Base-by-base conservation (phyloP, 2,329 filamentous ascomycete genomes). In the Claviceps monticola region DNA sequence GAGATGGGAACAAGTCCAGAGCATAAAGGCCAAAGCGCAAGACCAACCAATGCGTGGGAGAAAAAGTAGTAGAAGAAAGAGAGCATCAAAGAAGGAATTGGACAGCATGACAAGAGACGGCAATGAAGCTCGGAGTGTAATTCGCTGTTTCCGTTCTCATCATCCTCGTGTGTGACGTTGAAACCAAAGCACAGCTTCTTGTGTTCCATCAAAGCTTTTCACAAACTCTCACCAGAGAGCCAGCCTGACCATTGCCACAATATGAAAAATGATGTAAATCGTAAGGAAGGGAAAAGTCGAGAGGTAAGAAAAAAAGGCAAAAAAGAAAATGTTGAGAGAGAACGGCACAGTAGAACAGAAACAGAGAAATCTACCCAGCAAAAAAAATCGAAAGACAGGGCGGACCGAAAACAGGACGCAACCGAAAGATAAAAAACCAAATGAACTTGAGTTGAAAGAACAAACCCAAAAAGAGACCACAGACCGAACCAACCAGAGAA, bases 171-270 rank as follows among this genome's bases (percentile, higher is more conserved):
- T 53, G 48, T 52, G 54, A 52, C 53, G 57, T 44, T 52, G 51
- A 54, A 55, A 55, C 53, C 50, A 54, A 56, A 58, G 50, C 49
- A 56, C 49, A 48, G 45, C 58, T 58, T 62, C 64, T 66, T 60
- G 48, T 59, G 8, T 17, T 16, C 59, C 62, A 46, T 55, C 54
- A 51, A 61, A 60, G 60, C 61, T 62, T 34, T 61, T 60, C 59
- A 46, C 55, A 51, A 34, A 50, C 44, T 46, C 46, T 52, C 57
- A 53, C 59, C 63, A 55, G 57, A 56, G 57, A 60, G 58, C 64
- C 62, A 60, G 58, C 64, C 62, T 62, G 55, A 65, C 68, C 66
- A 64, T 66, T 66, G 56, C 65, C 34, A 64, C 65, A 62, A 54
- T 16, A 51, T 39, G 34, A 29, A 43, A 48, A n/a, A 64, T 68